A percentile compares a stretch with the other conserved stretches of the same genome.
Evolutionary conservation across 768 basidiomycete genomes (phyloP).

Genomic region (Hygrophorus pudorinus): DNA sequence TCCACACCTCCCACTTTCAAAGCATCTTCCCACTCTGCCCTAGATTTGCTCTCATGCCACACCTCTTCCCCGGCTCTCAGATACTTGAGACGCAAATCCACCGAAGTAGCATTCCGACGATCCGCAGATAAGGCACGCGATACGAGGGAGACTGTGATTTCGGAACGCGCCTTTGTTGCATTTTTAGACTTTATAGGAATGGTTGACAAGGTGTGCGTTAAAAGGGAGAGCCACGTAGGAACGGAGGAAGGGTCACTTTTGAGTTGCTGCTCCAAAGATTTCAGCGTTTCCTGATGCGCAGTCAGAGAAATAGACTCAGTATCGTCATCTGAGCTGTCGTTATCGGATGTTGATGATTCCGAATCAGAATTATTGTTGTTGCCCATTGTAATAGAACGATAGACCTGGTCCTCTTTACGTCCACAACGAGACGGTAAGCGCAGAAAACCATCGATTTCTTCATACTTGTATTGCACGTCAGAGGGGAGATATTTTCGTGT

Average conservation of each 20-base stretch:
- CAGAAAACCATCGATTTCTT: conserved; percentile 61
- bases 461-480: conserved; percentile 33
- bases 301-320: conserved; percentile 25
- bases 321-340: conserved; percentile 11
- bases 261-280: conserved; percentile 47
- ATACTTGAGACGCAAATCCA: conserved; percentile 47
- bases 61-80: conserved; percentile 65
- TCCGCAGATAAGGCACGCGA: conserved; percentile 52
- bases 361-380: conserved; percentile 24
- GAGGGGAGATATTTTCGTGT: conserved; percentile 36
- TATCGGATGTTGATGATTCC: conserved; percentile 19
- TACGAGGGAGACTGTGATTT: conserved; percentile 61
- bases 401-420: conserved; percentile 26
- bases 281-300: conserved; percentile 51
- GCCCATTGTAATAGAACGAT: conserved; percentile 37
- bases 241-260: conserved; percentile 39
- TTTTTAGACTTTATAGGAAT: conserved; percentile 61
- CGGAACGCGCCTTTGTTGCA: conserved; percentile 54
- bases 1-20: conserved; percentile 42
- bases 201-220: conserved; percentile 52
- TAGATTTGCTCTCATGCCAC: conserved; percentile 48
- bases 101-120: conserved; percentile 38
- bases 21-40: conserved; percentile 62
- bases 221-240: conserved; percentile 51
- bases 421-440: conserved; percentile 38